Percentiles rank a stretch among this genome's conserved stretches.
These are phyloP conservation scores for Coix lacrymajobi DNA, from an alignment of 176 grass and related monocot species.

Conservation along the genomic window DNA sequence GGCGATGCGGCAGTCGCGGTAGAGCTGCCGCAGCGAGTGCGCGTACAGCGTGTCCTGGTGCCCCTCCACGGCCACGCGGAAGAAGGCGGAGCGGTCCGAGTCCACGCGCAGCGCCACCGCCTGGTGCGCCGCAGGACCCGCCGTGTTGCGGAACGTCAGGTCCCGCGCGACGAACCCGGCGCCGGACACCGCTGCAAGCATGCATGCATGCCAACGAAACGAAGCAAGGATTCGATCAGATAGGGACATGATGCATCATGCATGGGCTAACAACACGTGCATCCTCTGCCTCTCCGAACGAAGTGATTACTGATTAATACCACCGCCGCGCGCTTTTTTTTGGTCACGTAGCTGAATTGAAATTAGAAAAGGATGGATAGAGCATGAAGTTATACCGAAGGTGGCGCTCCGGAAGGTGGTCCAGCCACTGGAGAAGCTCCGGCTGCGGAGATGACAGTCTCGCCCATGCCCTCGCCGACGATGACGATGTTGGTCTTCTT, in stretches of 20 bases:
- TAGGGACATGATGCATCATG: neutral
- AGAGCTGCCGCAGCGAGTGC: conserved; percentile 89
- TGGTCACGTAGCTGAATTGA: neutral
- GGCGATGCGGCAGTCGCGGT: conserved; percentile 62
- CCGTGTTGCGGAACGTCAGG: conserved; percentile 81
- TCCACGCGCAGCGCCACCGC: conserved; percentile 84
- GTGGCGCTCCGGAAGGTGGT: conserved; percentile 85
- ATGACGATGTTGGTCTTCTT: conserved; percentile 77
- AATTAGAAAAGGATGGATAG: neutral
- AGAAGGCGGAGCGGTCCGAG: conserved; percentile 81
- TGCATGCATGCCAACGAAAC: no score
- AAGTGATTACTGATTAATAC: neutral
- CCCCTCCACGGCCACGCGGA: conserved; percentile 70
- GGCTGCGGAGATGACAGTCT: conserved; percentile 78
- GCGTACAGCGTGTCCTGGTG: conserved; percentile 93
- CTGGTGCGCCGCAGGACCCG: conserved; percentile 52
- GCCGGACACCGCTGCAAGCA: conserved; percentile 52
- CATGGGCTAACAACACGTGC: neutral
- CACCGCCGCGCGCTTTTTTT: neutral
- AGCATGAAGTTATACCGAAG: conserved; percentile 41
- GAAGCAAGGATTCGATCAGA: neutral
- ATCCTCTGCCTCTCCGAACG: neutral
- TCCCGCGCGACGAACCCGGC: conserved; percentile 68
- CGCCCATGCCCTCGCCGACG: conserved; percentile 73
- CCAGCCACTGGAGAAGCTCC: conserved; percentile 70